Conservation (phyloP, 1,284 basidiomycete species). For the Apiotrichum akiyoshidainum region DNA sequence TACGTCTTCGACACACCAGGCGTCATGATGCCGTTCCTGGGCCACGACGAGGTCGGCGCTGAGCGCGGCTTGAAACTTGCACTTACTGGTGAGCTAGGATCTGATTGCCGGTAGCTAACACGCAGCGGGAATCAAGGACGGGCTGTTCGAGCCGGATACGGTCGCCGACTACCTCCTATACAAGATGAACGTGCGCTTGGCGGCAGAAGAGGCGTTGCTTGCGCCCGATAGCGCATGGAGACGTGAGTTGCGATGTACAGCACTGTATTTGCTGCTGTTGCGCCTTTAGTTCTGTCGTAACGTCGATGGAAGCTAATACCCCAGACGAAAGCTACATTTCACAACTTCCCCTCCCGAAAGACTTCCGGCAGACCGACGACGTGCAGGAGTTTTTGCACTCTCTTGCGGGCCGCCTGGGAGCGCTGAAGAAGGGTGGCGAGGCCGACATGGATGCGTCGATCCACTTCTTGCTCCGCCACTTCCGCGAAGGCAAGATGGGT, state of each 20-base stretch:
- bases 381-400: conserved; percentile 63
- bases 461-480: conserved; percentile 76
- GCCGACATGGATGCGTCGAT: conserved; percentile 68
- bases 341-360: conserved; percentile 56
- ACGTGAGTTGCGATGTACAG: conserved; percentile 53
- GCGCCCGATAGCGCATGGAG: conserved; percentile 12
- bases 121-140: conserved; percentile 89
- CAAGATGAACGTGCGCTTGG: conserved; percentile 68
- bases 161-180: conserved; percentile 86
- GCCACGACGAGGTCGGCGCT: conserved; percentile 73
- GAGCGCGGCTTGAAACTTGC: conserved; percentile 91
- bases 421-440: conserved; percentile 71
- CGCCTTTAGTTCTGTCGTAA: too few species aligned
- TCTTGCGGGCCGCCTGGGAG: conserved; percentile 72
- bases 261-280: neutral
- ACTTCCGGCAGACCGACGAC: conserved; percentile 57
- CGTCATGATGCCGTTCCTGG: conserved; percentile 95
- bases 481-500: conserved; percentile 65
- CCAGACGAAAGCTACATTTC: conserved; percentile 57
- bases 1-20: conserved; percentile 97
- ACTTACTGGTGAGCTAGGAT: conserved; percentile 65
- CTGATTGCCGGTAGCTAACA: neutral
- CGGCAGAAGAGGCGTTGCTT: conserved; percentile 17
- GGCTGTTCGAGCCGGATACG: conserved; percentile 78
- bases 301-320: neutral